Evolutionary conservation across 805 yeast species (phyloP).

Genomic region (Nakazawaea holstii): DNA sequence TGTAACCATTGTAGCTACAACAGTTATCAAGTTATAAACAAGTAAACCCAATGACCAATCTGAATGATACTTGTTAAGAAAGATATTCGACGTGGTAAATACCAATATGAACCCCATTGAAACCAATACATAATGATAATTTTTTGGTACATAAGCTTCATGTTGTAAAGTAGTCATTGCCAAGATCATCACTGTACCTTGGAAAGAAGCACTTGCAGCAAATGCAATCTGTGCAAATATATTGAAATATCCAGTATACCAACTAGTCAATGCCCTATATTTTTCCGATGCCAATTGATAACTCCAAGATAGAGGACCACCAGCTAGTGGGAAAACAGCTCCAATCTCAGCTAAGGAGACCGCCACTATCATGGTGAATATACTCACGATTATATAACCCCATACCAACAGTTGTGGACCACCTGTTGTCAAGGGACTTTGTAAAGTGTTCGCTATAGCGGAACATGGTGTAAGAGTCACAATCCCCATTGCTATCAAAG

Average conservation of each 20-base stretch:
- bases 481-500: conserved; percentile 20
- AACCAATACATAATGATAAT: conserved; percentile 18
- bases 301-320: conserved; percentile 31
- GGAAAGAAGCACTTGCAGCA: conserved; percentile 21
- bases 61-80: conserved; percentile 19
- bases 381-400: conserved; percentile 21
- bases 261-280: conserved; percentile 22
- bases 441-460: conserved; percentile 21
- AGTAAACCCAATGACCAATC: conserved; percentile 16
- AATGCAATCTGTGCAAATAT: conserved; percentile 22
- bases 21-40: conserved; percentile 16
- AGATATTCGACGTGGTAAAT: conserved; percentile 18
- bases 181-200: conserved; percentile 19
- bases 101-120: conserved; percentile 20
- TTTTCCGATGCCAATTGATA: conserved; percentile 22
- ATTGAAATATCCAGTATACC: conserved; percentile 25
- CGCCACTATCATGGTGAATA: conserved; percentile 20
- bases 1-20: conserved; percentile 16
- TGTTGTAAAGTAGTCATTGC: conserved; percentile 17
- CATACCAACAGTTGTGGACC: conserved; percentile 22
- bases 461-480: conserved; percentile 21
- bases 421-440: conserved; percentile 18
- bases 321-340: conserved; percentile 28
- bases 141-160: conserved; percentile 12
- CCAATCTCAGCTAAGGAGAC: conserved; percentile 26